A percentile compares a stretch with the other conserved stretches of the same genome.
phyloP scores from a whole-genome alignment of 306 rosid genomes.

The Prunus campanulata region DNA sequence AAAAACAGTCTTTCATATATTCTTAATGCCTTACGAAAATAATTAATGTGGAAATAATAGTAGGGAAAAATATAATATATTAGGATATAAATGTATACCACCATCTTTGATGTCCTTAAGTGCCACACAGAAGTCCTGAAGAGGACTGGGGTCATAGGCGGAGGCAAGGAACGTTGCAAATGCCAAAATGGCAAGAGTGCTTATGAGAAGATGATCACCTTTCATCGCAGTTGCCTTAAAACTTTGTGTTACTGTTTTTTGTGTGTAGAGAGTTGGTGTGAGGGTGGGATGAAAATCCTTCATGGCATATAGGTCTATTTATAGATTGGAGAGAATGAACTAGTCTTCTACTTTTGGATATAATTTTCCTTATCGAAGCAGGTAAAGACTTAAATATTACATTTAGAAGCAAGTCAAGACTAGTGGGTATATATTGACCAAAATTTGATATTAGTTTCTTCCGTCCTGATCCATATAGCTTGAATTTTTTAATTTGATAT shows the following conservation, averaged over 20 bases:
- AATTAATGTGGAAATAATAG: no score
- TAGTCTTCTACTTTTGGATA: no score
- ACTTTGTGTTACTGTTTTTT: not conserved
- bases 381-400: not conserved
- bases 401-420: no score
- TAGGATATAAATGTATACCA: not conserved
- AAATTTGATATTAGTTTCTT: no score
- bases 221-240: not conserved
- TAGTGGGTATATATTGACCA: no score
- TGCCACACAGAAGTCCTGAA: constrained; percentile 11
- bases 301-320: not conserved
- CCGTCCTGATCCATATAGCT: no score
- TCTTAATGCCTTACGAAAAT: no score
- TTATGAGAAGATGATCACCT: not conserved
- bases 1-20: no score
- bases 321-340: no score
- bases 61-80: not conserved
- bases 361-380: not conserved
- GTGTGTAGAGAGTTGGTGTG: no score
- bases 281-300: not conserved
- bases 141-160: constrained; percentile 10
- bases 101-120: no score
- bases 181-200: not conserved
- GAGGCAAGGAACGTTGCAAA: not conserved
- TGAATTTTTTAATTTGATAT: no score